Conservation (phyloP, 176 grass and related monocot species). For the Tillandsia leiboldiana region DNA sequence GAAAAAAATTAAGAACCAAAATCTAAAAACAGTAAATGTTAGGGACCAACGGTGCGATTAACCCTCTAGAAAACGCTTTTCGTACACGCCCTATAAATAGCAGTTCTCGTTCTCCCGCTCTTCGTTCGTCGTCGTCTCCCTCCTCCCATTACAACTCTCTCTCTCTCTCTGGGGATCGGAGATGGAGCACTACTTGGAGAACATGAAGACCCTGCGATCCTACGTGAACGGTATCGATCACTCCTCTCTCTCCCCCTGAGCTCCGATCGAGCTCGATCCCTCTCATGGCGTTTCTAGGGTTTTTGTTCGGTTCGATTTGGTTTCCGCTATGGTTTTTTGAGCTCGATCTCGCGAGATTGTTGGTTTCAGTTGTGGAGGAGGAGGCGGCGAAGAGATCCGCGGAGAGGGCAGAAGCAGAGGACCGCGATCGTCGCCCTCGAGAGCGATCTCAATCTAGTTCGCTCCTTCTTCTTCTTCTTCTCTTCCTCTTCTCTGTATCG, state of each 20-base stretch:
- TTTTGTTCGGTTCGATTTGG: not conserved
- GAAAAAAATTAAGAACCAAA: too few species aligned
- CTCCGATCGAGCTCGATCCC: not conserved
- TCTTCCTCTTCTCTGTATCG: not conserved
- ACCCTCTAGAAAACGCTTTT: too few species aligned
- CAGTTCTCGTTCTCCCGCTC: too few species aligned
- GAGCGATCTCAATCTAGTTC: constrained; percentile 45
- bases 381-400: constrained; percentile 58
- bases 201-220: constrained; percentile 62
- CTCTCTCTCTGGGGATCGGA: not conserved
- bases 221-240: constrained; percentile 54
- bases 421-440: constrained; percentile 47
- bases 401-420: constrained; percentile 73
- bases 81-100: too few species aligned
- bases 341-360: too few species aligned
- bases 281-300: not conserved
- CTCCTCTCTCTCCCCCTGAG: not conserved
- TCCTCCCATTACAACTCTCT: too few species aligned
- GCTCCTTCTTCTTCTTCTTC: not conserved
- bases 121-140: too few species aligned
- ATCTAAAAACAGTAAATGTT: too few species aligned
- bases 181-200: constrained; percentile 86
- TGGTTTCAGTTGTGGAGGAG: constrained; percentile 60
- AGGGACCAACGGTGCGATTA: too few species aligned
- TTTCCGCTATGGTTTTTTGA: too few species aligned